Evolutionary conservation across 495 filamentous ascomycete genomes (phyloP).

Genomic region (Hypomontagnella submonticulosa): DNA sequence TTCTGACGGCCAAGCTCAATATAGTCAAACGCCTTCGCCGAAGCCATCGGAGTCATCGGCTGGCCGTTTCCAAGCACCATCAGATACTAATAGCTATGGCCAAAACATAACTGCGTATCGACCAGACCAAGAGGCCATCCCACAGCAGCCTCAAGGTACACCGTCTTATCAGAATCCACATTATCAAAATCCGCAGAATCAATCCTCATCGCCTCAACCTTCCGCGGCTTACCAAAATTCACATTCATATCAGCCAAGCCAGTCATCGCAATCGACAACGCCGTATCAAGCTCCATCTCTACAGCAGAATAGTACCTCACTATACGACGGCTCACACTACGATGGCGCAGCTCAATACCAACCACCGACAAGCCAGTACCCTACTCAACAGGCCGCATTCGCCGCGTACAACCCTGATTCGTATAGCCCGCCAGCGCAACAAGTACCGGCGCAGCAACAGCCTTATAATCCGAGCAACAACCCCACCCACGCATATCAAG

Average conservation of each 20-base stretch:
- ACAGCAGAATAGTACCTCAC: slow-evolving; percentile 22
- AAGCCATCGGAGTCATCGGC: slow-evolving; percentile 21
- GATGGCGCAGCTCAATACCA: slow-evolving; percentile 14
- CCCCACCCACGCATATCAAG: slow-evolving; percentile 18
- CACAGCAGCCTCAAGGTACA: slow-evolving; percentile 1
- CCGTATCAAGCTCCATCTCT: slow-evolving; percentile 28
- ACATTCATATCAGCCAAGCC: slow-evolving; percentile 36
- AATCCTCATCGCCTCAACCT: slow-evolving; percentile 14
- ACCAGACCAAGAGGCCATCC: slow-evolving; percentile 5
- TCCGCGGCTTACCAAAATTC: slow-evolving; percentile 28
- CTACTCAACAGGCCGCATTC: slow-evolving; percentile 30
- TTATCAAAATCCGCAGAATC: slow-evolving; percentile 1
- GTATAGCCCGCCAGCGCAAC: slow-evolving; percentile 26
- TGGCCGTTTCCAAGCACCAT: slow-evolving; percentile 15
- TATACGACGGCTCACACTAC: slow-evolving; percentile 30
- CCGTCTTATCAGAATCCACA: slow-evolving; percentile 21
- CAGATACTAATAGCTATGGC: slow-evolving; percentile 7
- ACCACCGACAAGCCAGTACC: slow-evolving; percentile 24
- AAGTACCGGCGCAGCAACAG: slow-evolving; percentile 13
- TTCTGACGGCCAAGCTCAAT: slow-evolving; percentile 19
- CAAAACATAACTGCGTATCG: slow-evolving; percentile 32
- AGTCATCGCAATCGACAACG: slow-evolving; percentile 21
- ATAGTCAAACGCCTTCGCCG: slow-evolving; percentile 35
- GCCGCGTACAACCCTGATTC: slow-evolving; percentile 43
- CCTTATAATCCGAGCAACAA: slow-evolving; percentile 15